Base-by-base conservation (phyloP, 2,329 filamentous ascomycete genomes). In the Ophiostoma montium region DNA sequence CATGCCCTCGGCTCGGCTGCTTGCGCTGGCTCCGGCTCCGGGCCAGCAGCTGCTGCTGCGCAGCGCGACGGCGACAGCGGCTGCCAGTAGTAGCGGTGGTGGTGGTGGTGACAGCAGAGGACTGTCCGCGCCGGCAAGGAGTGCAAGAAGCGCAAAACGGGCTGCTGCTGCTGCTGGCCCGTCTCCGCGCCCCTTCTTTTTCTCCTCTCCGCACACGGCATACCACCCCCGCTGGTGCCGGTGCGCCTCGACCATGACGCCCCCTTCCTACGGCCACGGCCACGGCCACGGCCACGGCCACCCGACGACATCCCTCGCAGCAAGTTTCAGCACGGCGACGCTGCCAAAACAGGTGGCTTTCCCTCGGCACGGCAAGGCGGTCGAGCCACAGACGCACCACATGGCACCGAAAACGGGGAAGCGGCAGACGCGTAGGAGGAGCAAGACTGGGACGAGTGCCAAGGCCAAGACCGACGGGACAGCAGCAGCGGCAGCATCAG, bases 291-390 rank as follows among this genome's bases (percentile, higher is more conserved):
- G 6, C 48, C 3, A 16, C 23, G 27, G 5, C 32, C 11, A 33
- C 32, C 5, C 32, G 5, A 18, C 60, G 54, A 55, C 54, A 50
- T 51, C 56, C 55, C 53, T 53, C 55, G 53, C 61, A 50, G 59
- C 61, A 18, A 54, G 61, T 1, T 68, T 72, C 52, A 59, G 66
- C 3, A 67, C 63, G 5, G 61, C 68, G 5, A 60, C 61, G 0
- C 57, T 58, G 32, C 58, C 61, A 47, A 61, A 65, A 57, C 62
- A 69, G 58, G 61, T 71, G 52, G 57, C 61, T 18, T 76, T 78
- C 57, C 69, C 68, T 48, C 65, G 78, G 47, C 75, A 78, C 59
- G 78, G 78, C 41, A 81, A 76, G 56, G 78, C 72, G 2, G 70
- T 82, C 35, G 76, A 79, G 57, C 78, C 76, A 11, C 58, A 65